These are phyloP conservation scores for Eucalyptus grandis DNA, from an alignment of 345 rosid species.

Conservation along the genomic window DNA sequence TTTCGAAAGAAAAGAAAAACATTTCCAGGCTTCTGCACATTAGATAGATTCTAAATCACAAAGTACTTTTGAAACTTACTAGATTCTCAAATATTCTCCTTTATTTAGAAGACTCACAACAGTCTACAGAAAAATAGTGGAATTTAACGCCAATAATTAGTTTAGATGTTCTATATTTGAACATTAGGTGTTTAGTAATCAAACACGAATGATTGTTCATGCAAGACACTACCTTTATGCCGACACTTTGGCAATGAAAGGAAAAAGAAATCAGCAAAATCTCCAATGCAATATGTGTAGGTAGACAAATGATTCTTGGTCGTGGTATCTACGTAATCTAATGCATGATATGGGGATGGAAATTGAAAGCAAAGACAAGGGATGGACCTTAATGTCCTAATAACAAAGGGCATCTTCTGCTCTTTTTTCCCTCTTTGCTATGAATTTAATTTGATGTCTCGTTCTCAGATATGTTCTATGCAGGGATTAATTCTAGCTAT, in stretches of 20 bases:
- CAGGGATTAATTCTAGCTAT: too few relatives aligned
- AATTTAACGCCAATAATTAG: neutral
- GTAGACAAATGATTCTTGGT: neutral
- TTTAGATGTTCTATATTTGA: neutral
- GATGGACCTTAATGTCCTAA: too few relatives aligned
- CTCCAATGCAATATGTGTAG: neutral
- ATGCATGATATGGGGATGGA: too few relatives aligned
- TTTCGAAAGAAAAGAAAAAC: too few relatives aligned
- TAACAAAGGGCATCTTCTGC: too few relatives aligned
- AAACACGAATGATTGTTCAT: neutral
- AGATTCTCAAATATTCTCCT: neutral
- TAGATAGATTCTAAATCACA: neutral
- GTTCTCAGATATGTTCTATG: too few relatives aligned
- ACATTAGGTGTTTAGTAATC: neutral
- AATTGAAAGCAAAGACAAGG: too few relatives aligned
- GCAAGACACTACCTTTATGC: neutral
- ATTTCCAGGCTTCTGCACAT: neutral
- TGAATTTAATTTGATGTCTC: too few relatives aligned
- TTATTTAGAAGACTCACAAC: neutral
- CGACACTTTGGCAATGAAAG: neutral
- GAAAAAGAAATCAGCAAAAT: neutral
- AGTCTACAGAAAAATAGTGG: neutral
- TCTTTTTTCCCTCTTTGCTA: too few relatives aligned
- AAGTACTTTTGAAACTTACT: neutral
- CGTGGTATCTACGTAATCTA: too few relatives aligned